A percentile compares a stretch with the other conserved stretches of the same genome.
Conservation (phyloP, 225 moss, liverwort and hornwort genomes). For the Asterella californica region DNA sequence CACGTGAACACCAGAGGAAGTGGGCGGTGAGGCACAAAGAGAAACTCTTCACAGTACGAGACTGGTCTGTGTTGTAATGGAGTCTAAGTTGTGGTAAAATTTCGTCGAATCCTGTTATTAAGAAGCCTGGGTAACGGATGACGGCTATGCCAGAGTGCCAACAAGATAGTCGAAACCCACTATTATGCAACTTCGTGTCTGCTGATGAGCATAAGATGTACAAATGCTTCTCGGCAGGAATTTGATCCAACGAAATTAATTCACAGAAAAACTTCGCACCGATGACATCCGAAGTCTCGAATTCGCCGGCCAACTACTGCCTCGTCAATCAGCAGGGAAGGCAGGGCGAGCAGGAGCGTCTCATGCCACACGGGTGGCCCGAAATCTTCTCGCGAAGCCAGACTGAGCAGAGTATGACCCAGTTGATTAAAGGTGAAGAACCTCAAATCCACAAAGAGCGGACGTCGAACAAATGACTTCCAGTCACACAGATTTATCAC, state of each 20-base stretch:
- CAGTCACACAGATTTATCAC: not conserved
- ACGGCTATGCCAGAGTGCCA: not conserved
- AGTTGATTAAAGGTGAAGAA: not conserved
- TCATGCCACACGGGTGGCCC: conserved; percentile 27
- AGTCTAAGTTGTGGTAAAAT: not conserved
- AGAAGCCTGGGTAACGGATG: not conserved
- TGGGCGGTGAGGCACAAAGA: too few relatives aligned
- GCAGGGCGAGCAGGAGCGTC: conserved; percentile 19
- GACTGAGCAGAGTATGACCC: conserved; percentile 1
- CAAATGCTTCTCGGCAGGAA: not conserved
- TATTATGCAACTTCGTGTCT: not conserved
- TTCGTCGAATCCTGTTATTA: not conserved
- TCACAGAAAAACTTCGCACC: not conserved
- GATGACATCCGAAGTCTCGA: not conserved
- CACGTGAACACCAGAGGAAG: not conserved
- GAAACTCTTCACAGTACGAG: not conserved
- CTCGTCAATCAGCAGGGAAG: not conserved
- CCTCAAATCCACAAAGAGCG: not conserved
- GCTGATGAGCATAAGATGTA: not conserved
- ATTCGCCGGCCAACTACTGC: not conserved
- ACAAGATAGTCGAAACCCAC: not conserved
- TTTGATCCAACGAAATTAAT: not conserved
- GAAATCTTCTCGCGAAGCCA: conserved; percentile 20
- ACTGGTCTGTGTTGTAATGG: not conserved
- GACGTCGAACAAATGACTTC: not conserved